Evolutionary conservation across 441 rosid genomes (phyloP), one percentile per base, ranked within the genome.

Genomic region (Cnidoscolus chayamansa): DNA sequence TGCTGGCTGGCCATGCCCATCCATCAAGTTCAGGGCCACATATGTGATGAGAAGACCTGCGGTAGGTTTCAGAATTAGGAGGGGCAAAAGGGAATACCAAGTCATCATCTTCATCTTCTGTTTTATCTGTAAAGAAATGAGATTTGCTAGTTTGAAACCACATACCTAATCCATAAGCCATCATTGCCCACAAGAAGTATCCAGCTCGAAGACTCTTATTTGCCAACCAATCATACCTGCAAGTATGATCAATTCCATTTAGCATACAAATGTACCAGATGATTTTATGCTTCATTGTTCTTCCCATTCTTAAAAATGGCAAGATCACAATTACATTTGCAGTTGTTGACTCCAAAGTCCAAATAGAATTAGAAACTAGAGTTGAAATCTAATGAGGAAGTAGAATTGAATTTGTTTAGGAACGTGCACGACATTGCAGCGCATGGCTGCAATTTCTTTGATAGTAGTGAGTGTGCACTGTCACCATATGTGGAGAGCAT

Each of bases 101-200:
- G 45, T 40, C 45, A 40, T 57, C 16, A 9, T 59, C 7, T 20
- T 17, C 20, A 13, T 40, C 51, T 6, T 31, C 51, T 67, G 37
- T 37, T 37, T 68, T 40, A 57, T 37, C 19, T 19, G 31, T 6
- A 13, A 59, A 47, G 56, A 74, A 70, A 40, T 6, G 7, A 62
- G 47, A 47, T 25, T 40, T 3, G 45, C 7, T 66, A 20, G 40
- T 10, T 61, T 15, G 66, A 63, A 53, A 66, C 73, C 72, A 47
- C 82, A 62, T 79, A 92, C 99, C 98, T 73, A 91, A 85, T 72
- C 99, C 95, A 77, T 94, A 94, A 61, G 98, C 98, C 71, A 87
- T 74, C 97, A 94, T 88, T 74, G 96, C 87, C 90, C 97, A 85
- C 68, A 90, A 70, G 83, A 94, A 92, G 88, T 94, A 92, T 76